phyloP scores from a whole-genome alignment of 1,284 basidiomycete genomes.

The Cutaneotrichosporon sp. region DNA sequence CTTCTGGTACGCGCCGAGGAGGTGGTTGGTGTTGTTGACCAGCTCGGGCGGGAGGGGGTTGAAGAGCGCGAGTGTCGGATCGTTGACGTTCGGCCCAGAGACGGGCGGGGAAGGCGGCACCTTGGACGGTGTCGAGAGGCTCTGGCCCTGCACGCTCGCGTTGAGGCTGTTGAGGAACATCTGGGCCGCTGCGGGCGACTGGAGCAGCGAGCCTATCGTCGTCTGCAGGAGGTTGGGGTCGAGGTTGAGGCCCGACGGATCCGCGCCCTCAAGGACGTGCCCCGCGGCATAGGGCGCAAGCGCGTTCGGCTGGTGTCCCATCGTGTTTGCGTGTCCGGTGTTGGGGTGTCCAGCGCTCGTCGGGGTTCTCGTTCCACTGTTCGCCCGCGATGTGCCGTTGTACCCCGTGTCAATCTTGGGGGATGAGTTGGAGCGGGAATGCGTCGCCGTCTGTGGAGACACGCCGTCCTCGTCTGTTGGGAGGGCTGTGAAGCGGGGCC shows the following conservation, averaged over 20 bases:
- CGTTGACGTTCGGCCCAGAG: slow-evolving; percentile 16
- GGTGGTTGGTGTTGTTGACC: slow-evolving; percentile 38
- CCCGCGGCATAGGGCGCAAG: slow-evolving; percentile 17
- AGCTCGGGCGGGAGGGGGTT: slow-evolving; percentile 40
- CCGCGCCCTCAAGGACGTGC: slow-evolving; percentile 9
- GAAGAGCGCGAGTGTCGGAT: slow-evolving; percentile 47
- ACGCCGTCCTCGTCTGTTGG: slow-evolving; percentile 40
- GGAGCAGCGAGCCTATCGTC: slow-evolving; percentile 63
- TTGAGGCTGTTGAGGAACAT: slow-evolving; percentile 63
- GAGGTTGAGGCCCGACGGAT: slow-evolving; percentile 33
- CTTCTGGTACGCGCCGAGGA: slow-evolving; percentile 64
- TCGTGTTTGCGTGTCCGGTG: neutral
- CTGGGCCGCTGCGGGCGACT: slow-evolving; percentile 68
- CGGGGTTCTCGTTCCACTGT: neutral
- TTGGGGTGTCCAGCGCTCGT: neutral
- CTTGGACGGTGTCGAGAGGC: slow-evolving; percentile 26
- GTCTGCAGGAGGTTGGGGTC: slow-evolving; percentile 61
- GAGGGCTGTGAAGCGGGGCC: slow-evolving; percentile 41
- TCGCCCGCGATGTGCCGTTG: neutral
- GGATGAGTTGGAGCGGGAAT: slow-evolving; percentile 19
- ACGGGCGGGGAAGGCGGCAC: slow-evolving; percentile 12
- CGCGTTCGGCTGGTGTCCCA: slow-evolving; percentile 23
- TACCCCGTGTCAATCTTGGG: neutral
- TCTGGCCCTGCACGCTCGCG: slow-evolving; percentile 43
- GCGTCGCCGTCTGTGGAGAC: slow-evolving; percentile 17